Conservation (phyloP, 257 asterid species). For the Sherardia arvensis region DNA sequence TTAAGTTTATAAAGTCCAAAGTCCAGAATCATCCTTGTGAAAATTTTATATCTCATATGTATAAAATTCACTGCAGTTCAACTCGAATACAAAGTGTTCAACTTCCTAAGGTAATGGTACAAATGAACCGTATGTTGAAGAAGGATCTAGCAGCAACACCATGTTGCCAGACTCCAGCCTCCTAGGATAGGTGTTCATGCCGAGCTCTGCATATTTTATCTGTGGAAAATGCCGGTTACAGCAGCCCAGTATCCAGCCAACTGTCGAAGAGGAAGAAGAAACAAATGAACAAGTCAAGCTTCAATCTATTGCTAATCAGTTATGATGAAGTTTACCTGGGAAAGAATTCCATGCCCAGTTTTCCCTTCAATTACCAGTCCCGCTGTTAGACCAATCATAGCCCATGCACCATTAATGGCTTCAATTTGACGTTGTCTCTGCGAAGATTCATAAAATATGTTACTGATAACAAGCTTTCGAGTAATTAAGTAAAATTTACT, state of each 20-base stretch:
- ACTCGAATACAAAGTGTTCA: neutral
- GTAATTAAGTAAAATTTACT: neutral
- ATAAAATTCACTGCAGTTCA: neutral
- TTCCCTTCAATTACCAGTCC: conserved; percentile 79
- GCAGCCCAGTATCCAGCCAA: conserved; percentile 70
- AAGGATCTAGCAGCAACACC: neutral
- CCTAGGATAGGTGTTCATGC: neutral
- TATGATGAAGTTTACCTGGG: conserved; percentile 41
- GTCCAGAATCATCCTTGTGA: neutral
- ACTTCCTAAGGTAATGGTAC: neutral
- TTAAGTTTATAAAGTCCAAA: neutral
- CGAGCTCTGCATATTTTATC: conserved; percentile 21
- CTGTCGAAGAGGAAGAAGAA: conserved; percentile 26
- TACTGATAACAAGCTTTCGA: neutral
- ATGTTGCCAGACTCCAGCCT: no score
- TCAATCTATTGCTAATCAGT: neutral
- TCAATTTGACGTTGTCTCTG: conserved; percentile 63
- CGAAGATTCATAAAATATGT: neutral
- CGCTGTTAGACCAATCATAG: conserved; percentile 90
- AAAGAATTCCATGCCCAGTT: conserved; percentile 58
- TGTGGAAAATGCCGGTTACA: conserved; percentile 31
- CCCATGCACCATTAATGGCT: conserved; percentile 96
- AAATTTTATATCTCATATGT: neutral
- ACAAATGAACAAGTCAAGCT: conserved; percentile 1
- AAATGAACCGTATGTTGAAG: neutral